Evolutionary conservation across 1,139 yeast species (phyloP).

Genomic region (Taphrina wiesneri): DNA sequence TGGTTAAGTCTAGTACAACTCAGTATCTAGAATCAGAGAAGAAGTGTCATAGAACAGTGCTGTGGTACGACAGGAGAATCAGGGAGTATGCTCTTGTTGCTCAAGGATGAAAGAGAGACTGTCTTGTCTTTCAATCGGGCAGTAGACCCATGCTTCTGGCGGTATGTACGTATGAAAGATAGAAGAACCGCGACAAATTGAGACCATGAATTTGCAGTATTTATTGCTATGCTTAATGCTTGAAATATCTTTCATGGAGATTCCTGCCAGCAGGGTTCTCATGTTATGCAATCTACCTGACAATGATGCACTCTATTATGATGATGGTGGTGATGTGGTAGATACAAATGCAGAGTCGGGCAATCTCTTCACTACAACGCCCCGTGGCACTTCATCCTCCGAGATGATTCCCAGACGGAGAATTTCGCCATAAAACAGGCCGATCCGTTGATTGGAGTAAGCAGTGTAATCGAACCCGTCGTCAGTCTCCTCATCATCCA

Average conservation of each 20-base stretch:
- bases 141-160: neutral
- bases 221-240: neutral
- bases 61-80: neutral
- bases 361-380: constrained; percentile 6
- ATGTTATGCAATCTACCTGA: neutral
- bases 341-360: constrained; percentile 8
- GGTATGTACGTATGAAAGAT: constrained; percentile 5
- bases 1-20: neutral
- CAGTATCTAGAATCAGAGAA: neutral
- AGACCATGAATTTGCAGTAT: neutral
- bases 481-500: constrained; percentile 50
- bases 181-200: constrained; percentile 1
- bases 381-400: constrained; percentile 20
- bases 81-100: no score
- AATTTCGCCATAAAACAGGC: constrained; percentile 73
- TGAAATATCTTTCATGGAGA: neutral
- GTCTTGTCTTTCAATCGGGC: neutral
- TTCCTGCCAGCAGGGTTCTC: neutral
- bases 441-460: constrained; percentile 74
- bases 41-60: neutral
- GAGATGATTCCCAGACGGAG: constrained; percentile 59
- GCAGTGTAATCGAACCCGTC: constrained; percentile 78
- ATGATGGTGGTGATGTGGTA: neutral
- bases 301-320: neutral
- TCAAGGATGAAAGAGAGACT: neutral